These are phyloP conservation scores for Penicillium sp. DNA, from an alignment of 2,329 filamentous ascomycete species.

Conservation along the genomic window DNA sequence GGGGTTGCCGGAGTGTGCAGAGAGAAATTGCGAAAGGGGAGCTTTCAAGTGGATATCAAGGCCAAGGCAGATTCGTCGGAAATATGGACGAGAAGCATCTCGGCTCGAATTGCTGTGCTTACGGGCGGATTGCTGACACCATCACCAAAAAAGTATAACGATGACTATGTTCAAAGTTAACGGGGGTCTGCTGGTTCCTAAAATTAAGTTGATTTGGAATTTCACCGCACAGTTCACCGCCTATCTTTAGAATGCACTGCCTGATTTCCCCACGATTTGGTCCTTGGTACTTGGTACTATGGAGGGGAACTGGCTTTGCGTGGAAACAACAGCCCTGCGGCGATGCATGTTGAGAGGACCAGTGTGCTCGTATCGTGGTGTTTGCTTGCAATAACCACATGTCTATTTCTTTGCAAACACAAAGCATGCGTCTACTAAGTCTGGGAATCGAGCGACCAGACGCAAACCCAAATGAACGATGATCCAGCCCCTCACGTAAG, in stretches of 20 bases:
- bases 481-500: neutral
- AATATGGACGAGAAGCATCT: neutral
- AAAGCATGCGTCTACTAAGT: neutral
- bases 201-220: slow-evolving; percentile 1
- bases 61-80: neutral
- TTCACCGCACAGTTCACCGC: neutral
- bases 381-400: neutral
- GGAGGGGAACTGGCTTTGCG: neutral
- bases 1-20: neutral
- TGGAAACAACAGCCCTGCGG: neutral
- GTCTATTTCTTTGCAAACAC: neutral
- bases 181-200: neutral
- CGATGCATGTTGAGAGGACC: no score
- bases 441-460: no score
- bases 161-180: no score
- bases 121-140: neutral
- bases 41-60: neutral
- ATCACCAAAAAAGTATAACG: neutral
- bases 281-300: no score
- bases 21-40: neutral
- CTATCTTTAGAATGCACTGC: neutral
- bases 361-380: neutral
- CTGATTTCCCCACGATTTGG: neutral
- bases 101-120: neutral
- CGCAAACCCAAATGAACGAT: neutral